phyloP scores from a whole-genome alignment of 1,139 yeast species.

The Candida sp. region DNA sequence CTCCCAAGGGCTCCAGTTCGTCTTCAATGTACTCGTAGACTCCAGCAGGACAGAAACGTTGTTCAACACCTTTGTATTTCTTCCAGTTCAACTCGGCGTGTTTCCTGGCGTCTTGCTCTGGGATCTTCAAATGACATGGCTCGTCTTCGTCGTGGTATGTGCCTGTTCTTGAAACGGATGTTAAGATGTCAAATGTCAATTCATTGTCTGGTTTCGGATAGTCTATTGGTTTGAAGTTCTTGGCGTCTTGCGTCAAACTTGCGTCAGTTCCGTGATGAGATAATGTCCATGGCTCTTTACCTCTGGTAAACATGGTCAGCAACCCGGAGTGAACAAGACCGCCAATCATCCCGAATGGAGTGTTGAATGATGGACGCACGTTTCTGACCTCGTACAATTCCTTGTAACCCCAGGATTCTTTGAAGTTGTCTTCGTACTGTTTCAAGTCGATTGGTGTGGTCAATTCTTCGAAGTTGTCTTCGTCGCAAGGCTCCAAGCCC shows the following conservation, averaged over 20 bases:
- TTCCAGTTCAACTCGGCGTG: slow-evolving; percentile 78
- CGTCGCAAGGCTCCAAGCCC: slow-evolving; percentile 53
- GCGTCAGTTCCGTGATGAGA: slow-evolving; percentile 76
- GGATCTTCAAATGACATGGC: slow-evolving; percentile 83
- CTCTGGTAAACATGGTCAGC: slow-evolving; percentile 78
- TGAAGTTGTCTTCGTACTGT: slow-evolving; percentile 65
- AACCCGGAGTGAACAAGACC: slow-evolving; percentile 88
- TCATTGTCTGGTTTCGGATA: slow-evolving; percentile 96
- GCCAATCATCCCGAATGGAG: slow-evolving; percentile 71
- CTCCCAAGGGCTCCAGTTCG: slow-evolving; percentile 60
- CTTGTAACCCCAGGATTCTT: slow-evolving; percentile 82
- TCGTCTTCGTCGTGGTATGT: slow-evolving; percentile 97
- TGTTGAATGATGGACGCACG: slow-evolving; percentile 87
- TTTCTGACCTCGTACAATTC: slow-evolving; percentile 87
- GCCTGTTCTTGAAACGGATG: slow-evolving; percentile 95
- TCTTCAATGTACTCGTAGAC: slow-evolving; percentile 93
- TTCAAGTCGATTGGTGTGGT: slow-evolving; percentile 53
- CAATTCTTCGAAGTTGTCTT: slow-evolving; percentile 42
- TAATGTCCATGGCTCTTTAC: slow-evolving; percentile 89
- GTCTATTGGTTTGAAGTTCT: slow-evolving; percentile 66
- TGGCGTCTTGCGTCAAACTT: slow-evolving; percentile 68
- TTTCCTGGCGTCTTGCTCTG: slow-evolving; percentile 67
- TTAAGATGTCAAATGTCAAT: slow-evolving; percentile 86
- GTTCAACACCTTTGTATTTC: slow-evolving; percentile 83
- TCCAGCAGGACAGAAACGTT: slow-evolving; percentile 97